These are phyloP conservation scores for Beta lomatogona DNA, from an alignment of 179 eudicot genomes.

Conservation along the genomic window DNA sequence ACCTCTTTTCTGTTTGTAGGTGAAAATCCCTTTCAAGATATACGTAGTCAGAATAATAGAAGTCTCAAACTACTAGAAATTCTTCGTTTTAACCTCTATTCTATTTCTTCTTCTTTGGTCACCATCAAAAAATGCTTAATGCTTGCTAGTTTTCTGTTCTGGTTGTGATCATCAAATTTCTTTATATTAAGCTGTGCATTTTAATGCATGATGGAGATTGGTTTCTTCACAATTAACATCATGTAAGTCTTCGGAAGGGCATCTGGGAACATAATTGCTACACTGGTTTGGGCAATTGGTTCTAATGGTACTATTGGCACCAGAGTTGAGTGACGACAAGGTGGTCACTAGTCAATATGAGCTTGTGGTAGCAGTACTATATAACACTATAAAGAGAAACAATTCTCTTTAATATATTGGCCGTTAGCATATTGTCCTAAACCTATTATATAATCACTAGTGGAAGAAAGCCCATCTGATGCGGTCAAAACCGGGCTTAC, in stretches of 20 bases:
- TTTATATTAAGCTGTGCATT: not conserved
- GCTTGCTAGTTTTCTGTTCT: not conserved
- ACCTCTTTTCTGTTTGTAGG: too few species aligned
- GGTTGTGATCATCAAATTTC: not conserved
- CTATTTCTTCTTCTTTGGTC: not conserved
- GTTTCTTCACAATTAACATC: not conserved
- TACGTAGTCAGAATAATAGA: not conserved
- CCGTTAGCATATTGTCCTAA: too few species aligned
- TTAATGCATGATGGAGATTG: not conserved
- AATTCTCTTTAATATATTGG: not conserved
- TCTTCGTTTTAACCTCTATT: not conserved
- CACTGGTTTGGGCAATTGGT: not conserved
- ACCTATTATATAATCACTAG: too few species aligned
- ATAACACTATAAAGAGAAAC: not conserved
- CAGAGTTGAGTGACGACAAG: not conserved
- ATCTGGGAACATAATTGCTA: not conserved
- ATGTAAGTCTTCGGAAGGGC: not conserved
- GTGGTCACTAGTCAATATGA: not conserved
- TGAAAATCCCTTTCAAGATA: too few species aligned
- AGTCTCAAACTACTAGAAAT: not conserved
- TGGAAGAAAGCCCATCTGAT: too few species aligned
- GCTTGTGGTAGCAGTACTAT: not conserved
- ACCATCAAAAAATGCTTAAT: not conserved
- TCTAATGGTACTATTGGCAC: not conserved
- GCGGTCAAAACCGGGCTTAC: too few species aligned